phyloP scores from a whole-genome alignment of 495 filamentous ascomycete species.

The Tuber indicum region DNA sequence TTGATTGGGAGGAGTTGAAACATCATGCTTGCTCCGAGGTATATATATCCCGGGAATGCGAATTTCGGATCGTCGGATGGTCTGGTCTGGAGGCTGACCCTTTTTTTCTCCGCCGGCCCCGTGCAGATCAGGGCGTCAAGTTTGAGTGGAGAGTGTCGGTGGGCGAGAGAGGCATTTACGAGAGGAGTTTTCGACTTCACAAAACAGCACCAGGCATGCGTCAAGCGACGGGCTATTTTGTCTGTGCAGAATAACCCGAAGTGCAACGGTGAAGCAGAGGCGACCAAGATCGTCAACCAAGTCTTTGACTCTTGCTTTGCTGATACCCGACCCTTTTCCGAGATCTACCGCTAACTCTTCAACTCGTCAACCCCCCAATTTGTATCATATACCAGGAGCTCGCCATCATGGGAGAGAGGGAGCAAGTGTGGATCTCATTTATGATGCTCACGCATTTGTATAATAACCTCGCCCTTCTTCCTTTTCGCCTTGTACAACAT shows the following conservation, averaged over 20 bases:
- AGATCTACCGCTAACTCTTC: slow-evolving; percentile 69
- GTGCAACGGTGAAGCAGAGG: slow-evolving; percentile 81
- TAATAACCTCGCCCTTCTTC: slow-evolving; percentile 1
- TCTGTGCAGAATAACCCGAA: slow-evolving; percentile 66
- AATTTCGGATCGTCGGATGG: background rate
- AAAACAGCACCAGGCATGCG: slow-evolving; percentile 89
- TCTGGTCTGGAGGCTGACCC: background rate
- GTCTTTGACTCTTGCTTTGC: slow-evolving; percentile 96
- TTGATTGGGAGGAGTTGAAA: slow-evolving; percentile 70
- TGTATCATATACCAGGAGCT: background rate
- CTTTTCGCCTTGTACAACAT: background rate
- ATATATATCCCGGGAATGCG: slow-evolving; percentile 31
- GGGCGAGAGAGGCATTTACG: slow-evolving; percentile 75
- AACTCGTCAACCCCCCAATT: background rate
- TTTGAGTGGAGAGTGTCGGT: slow-evolving; percentile 88
- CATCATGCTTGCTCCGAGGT: slow-evolving; percentile 97
- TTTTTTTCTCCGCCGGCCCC: background rate
- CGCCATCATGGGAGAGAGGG: background rate
- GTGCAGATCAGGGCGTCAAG: slow-evolving; percentile 80
- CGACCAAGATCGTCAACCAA: slow-evolving; percentile 80
- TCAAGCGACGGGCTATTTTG: slow-evolving; percentile 67
- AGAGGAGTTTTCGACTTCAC: slow-evolving; percentile 79
- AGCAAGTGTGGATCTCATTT: background rate
- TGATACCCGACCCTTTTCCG: slow-evolving; percentile 92
- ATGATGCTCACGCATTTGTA: background rate